Base-by-base conservation (phyloP, 2,329 filamentous ascomycete genomes). In the Trichophyton schoenleinii region DNA sequence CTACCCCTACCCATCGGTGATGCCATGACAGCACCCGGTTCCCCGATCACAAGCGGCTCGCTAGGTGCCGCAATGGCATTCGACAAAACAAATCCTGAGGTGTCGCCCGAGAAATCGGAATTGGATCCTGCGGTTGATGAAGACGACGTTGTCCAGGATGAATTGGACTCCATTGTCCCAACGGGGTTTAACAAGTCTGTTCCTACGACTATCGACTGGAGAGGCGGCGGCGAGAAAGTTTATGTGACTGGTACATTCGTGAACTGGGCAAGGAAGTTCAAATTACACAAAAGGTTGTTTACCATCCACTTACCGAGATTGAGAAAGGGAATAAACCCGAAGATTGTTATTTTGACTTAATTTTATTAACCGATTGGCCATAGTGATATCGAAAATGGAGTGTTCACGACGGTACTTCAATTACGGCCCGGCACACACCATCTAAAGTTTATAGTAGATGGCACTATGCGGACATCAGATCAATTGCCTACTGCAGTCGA, bases 241-340 rank as follows among this genome's bases (percentile, higher is more conserved):
- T 99, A 96, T 73, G 91, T 99, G 53, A 99, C 94, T 0, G 92
- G 92, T 66, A 97, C 94, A 20, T 96, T 97, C 71, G 95, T 95
- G 68, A 89, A 92, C 72, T 99, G 94, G 94, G 91, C 95, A 75
- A 87, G 88, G 72, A 97, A 97, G 76, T 95, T 91, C 72, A 84
- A 88, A 67, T 79, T 99, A 70, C 85, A 91, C 74, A 86, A 83
- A 73, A 87, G 89, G 91, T 59, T 58, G 55, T 58, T 57, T 57
- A 52, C 46, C 46, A 55, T 55, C n/a, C 52, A 18, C 28, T 28
- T 55, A 36, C 31, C 18, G 3, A 6, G 15, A 36, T 11, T 9
- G 28, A 41, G 18, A 28, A n/a, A 18, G 44, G 22, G 44, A 31
- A 52, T 44, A 44, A 44, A 8, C 41, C 15, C 6, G 41, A 13